Evolutionary conservation across 2,329 filamentous ascomycete genomes (phyloP), one percentile per base, ranked within the genome.

Genomic region (Exophiala lecanii-corni): DNA sequence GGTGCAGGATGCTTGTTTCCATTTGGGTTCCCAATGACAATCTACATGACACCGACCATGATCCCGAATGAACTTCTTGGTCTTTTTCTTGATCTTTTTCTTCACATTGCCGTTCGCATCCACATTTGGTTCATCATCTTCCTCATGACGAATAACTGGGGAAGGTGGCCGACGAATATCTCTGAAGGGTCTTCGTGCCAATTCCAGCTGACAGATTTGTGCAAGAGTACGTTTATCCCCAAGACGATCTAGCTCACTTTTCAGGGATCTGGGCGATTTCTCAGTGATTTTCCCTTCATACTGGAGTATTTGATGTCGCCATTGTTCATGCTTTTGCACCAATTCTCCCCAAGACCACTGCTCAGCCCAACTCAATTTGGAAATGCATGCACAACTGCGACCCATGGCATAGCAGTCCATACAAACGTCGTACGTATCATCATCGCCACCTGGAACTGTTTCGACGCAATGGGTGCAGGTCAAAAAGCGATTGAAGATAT

Each of bases 341-440:
- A 98, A 71, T 10, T 89, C 80, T 31, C 79, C 74, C 89, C 89
- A 97, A 9, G 78, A 71, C 75, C 89, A 96, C 61, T 97, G 92
- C 61, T 98, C 89, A 38, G 87, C 88, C 89, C 91, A 98, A 48
- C 78, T 80, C 9, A 95, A 75, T 9, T 81, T 81, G 3, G 89
- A 94, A 38, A 94, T 76, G 59, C 92, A 98, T 2, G 78, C 79
- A 61, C 92, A 98, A 34, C 89, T 95, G 39, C 92, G 80, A 16
- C 92, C 92, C 85, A 97, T 94, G n/a, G 82, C 85, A 59, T 94
- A 98, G 60, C 92, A 98, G 55, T 98, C 92, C 86, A 98, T 89
- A 59, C 92, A 98, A 16, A 98, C 76, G 62, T 98, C 92, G 61
- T 97, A 98, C 0, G 86, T 86, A 59, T 97, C 81, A 21, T 82